Conservation (phyloP, 2,329 filamentous ascomycete genomes). For the Parastagonospora avenae region DNA sequence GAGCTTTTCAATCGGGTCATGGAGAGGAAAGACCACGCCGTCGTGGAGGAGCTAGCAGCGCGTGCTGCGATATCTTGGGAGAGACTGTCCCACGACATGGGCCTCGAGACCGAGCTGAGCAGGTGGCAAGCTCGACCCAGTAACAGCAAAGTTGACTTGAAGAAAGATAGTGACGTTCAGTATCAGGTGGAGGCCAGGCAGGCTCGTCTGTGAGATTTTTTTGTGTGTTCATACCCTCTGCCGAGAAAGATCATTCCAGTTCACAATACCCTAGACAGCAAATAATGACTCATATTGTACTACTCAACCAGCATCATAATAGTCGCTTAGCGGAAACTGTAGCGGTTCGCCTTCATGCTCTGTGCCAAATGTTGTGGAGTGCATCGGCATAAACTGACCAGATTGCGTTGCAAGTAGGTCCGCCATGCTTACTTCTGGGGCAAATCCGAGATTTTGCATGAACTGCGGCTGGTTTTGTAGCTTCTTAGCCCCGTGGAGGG, state of each 20-base stretch:
- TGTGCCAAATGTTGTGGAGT: constrained; percentile 33
- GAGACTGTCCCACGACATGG: constrained; percentile 52
- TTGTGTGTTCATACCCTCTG: background rate
- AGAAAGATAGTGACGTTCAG: background rate
- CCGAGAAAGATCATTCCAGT: no score
- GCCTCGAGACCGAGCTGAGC: constrained; percentile 15
- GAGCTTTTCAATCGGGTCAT: constrained; percentile 71
- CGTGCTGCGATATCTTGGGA: constrained; percentile 59
- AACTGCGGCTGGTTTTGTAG: constrained; percentile 65
- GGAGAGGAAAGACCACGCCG: constrained; percentile 56
- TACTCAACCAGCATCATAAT: constrained; percentile 25
- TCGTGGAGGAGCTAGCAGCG: constrained; percentile 61
- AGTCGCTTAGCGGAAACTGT: constrained; percentile 23
- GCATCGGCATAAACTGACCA: constrained; percentile 46
- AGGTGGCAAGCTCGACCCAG: background rate
- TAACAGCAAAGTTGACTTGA: background rate
- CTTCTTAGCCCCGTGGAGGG: constrained; percentile 59
- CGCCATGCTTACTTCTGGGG: constrained; percentile 63
- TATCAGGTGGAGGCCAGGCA: background rate
- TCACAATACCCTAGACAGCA: no score
- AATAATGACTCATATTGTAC: background rate
- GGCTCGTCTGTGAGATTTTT: background rate
- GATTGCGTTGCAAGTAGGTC: constrained; percentile 51
- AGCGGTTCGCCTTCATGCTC: constrained; percentile 17
- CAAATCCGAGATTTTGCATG: constrained; percentile 69